These are phyloP conservation scores for Vaccinium vitisidaea DNA, from an alignment of 148 eudicot species.

Conservation along the genomic window DNA sequence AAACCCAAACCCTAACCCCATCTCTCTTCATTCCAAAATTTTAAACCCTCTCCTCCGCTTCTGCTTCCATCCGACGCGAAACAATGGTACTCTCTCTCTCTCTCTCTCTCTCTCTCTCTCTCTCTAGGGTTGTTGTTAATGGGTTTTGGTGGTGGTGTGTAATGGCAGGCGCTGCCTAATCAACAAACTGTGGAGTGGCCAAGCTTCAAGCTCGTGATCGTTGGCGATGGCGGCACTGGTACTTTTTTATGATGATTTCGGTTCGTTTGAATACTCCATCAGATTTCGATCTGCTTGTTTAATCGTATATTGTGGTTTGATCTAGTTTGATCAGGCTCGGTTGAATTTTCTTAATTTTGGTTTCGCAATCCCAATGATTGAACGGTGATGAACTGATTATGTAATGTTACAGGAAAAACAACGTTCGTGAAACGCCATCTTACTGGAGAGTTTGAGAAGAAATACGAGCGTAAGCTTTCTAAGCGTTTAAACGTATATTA, in stretches of 20 bases:
- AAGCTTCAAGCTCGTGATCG: conserved; percentile 19
- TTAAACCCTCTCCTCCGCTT: not conserved
- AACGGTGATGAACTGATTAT: not conserved
- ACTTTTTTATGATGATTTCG: not conserved
- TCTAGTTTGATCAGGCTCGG: no score
- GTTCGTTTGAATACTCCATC: not conserved
- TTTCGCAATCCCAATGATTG: not conserved
- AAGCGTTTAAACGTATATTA: not conserved
- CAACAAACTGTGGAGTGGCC: conserved; percentile 11
- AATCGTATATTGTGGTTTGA: not conserved
- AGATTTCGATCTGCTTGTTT: not conserved
- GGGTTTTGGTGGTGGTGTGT: not conserved
- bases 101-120: conserved; percentile 2
- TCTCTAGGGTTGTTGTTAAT: not conserved
- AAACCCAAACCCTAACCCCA: not conserved
- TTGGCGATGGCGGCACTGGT: conserved; percentile 18
- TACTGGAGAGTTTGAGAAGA: conserved; percentile 27
- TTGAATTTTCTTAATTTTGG: not conserved
- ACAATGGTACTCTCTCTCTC: conserved; percentile 5
- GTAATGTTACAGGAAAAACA: conserved; percentile 14
- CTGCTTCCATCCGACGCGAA: not conserved
- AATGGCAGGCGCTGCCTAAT: conserved; percentile 9
- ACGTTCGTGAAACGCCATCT: conserved; percentile 25
- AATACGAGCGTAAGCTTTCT: conserved; percentile 16
- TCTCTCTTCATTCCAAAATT: conserved; percentile 4